Conservation (phyloP, 441 rosid species). For the Flueggea neowawraea region DNA sequence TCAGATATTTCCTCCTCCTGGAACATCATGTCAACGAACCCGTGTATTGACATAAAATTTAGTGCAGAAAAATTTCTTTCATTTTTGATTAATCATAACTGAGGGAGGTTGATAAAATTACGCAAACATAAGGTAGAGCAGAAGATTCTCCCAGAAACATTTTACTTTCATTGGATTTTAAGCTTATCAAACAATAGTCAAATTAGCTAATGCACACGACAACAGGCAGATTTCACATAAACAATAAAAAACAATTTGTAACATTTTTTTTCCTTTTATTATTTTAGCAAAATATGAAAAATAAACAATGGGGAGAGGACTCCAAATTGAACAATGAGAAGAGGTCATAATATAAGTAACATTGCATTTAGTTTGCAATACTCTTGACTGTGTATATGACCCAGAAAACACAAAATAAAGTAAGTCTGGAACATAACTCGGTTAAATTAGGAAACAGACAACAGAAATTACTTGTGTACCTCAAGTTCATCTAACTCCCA, state of each 20-base stretch:
- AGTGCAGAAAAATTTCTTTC: conserved; percentile 5
- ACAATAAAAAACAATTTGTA: too few species aligned
- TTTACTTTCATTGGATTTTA: background rate
- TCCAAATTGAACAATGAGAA: too few species aligned
- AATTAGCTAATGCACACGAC: too few species aligned
- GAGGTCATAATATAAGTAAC: too few species aligned
- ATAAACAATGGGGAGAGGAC: too few species aligned
- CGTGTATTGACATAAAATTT: conserved; percentile 36
- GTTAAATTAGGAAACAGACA: conserved; percentile 1
- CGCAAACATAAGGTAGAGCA: background rate
- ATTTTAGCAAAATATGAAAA: too few species aligned
- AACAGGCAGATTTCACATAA: too few species aligned
- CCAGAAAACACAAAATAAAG: background rate
- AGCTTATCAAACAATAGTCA: too few species aligned
- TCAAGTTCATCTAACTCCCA: conserved; percentile 89
- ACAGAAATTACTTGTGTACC: conserved; percentile 42
- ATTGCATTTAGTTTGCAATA: too few species aligned
- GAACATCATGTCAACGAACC: conserved; percentile 60
- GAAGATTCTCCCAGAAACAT: background rate
- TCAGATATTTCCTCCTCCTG: conserved; percentile 56
- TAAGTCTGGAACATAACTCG: background rate
- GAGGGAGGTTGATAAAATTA: background rate
- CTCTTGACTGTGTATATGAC: too few species aligned
- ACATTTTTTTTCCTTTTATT: too few species aligned
- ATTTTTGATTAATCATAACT: background rate